Evolutionary conservation across 768 basidiomycete species (phyloP), one percentile per base, ranked within the genome.

Genomic region (Termitomyces sp.): DNA sequence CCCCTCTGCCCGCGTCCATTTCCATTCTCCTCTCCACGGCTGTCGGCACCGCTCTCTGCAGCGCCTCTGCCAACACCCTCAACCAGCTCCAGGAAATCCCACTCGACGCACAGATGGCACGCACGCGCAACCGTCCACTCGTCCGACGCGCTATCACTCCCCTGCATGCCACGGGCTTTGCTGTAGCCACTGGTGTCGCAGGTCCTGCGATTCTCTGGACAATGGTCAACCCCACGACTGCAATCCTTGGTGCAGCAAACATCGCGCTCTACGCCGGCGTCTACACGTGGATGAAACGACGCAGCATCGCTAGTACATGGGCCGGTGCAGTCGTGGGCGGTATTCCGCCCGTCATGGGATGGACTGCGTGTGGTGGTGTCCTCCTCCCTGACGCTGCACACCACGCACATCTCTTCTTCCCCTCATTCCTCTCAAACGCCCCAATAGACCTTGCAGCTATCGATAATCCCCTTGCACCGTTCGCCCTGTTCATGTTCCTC

Each of bases 41-140:
- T 0, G 70, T 91, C 32, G 97, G 97, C 44, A 98, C 96, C 0
- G 86, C 89, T 0, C 81, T 99, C 46, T 97, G 95, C 71, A 89
- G 91, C 6, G 93, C 94, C 3, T 92, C 95, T 0, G 97, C 97
- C 33, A 98, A 98, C 71, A 83, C 96, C 2, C 80, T 97, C 68
- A 99, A 99, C 75, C 94, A 99, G 73, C 78, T 98, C 3, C 90
- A 95, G 69, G 97, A 99, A 75, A 81, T 92, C 7, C 97, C 97
- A 0, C 92, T 94, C 65, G 97, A 99, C 69, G 96, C 97, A 0
- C 97, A 99, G 71, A 98, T 98, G 89, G 82, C 87, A 0, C 85
- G 97, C 50, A 98, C 97, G 0, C 85, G 96, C 35, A 87, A 81
- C 58, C 80, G 97, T 18, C 95, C 96, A 0, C 84, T 99, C 28